phyloP scores from a whole-genome alignment of 23 red algal genomes.

The Gracilaria domingensis region DNA sequence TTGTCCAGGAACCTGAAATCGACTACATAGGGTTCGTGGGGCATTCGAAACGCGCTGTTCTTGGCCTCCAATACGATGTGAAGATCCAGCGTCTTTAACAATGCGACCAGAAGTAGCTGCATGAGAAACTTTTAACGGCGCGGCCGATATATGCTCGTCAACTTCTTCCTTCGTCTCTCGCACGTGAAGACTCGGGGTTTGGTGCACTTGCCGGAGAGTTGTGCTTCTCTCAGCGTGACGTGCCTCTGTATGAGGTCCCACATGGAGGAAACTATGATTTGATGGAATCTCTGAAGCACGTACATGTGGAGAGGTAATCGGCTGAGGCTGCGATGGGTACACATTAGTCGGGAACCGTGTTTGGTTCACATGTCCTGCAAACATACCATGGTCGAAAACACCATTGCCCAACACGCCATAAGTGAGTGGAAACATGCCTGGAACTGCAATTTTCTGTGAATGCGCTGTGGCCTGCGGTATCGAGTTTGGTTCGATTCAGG shows the following conservation, averaged over 20 bases:
- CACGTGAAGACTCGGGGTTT: neutral
- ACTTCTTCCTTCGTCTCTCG: neutral
- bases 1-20: neutral
- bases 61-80: neutral
- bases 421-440: constrained; percentile 38
- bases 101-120: neutral
- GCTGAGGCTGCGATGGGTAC: constrained; percentile 11
- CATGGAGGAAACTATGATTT: neutral
- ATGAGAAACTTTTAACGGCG: neutral
- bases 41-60: neutral
- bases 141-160: neutral
- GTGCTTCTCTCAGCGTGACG: neutral
- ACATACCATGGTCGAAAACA: constrained; percentile 25
- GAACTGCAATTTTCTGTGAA: constrained; percentile 1
- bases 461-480: neutral
- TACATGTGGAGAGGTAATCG: neutral
- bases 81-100: neutral
- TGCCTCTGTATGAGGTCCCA: neutral
- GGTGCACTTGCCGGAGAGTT: neutral
- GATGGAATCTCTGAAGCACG: neutral
- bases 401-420: constrained; percentile 39
- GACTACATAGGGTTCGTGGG: neutral
- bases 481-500: constrained; percentile 7
- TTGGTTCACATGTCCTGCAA: constrained; percentile 2
- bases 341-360: neutral